These are phyloP conservation scores for Tagetes patula DNA, from an alignment of 129 eudicot genomes.

Conservation along the genomic window DNA sequence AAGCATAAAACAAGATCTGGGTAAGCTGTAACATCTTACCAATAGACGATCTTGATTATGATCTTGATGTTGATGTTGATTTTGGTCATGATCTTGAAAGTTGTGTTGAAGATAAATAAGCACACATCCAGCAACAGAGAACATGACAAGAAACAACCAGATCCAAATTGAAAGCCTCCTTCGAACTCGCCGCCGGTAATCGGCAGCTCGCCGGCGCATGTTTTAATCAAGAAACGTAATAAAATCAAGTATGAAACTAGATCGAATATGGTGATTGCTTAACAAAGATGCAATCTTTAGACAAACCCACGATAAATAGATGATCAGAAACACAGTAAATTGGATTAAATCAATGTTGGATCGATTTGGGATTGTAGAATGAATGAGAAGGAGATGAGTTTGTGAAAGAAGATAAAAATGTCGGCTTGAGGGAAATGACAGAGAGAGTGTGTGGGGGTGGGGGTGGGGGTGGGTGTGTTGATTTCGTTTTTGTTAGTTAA, in stretches of 20 bases:
- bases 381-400: background rate
- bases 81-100: constrained; percentile 17
- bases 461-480: constrained; percentile 26
- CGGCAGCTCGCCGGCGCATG: constrained; percentile 97
- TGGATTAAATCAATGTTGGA: constrained; percentile 3
- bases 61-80: constrained; percentile 32
- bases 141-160: constrained; percentile 69
- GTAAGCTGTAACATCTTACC: constrained; percentile 36
- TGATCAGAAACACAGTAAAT: background rate
- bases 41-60: constrained; percentile 46
- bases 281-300: constrained; percentile 11
- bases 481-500: constrained; percentile 28
- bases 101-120: constrained; percentile 66
- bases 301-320: constrained; percentile 6
- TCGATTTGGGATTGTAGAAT: constrained; percentile 5
- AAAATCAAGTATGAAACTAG: background rate
- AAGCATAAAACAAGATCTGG: background rate
- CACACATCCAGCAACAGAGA: constrained; percentile 58
- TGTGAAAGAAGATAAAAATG: constrained; percentile 4
- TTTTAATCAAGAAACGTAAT: constrained; percentile 24
- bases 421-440: constrained; percentile 30
- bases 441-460: constrained; percentile 21
- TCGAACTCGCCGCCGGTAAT: constrained; percentile 91
- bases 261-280: constrained; percentile 3
- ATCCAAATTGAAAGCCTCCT: constrained; percentile 70